Evolutionary conservation across 345 rosid species (phyloP).

Genomic region (Balakata baccata): DNA sequence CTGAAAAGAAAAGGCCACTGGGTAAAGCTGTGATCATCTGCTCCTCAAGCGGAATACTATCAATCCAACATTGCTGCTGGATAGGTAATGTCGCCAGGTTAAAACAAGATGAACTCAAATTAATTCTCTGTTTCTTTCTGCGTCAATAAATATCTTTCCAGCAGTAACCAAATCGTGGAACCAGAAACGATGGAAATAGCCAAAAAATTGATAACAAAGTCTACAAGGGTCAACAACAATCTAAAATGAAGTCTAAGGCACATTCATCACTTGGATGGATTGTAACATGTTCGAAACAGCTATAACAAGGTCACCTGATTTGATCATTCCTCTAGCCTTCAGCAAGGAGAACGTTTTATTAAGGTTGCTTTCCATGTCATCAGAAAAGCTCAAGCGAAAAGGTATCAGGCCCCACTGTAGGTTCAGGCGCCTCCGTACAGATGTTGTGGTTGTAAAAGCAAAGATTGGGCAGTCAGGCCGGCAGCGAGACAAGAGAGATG

Average conservation of each 20-base stretch:
- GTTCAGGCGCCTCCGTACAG: constrained; percentile 83
- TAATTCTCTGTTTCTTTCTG: neutral
- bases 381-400: constrained; percentile 86
- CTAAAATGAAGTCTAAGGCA: constrained; percentile 36
- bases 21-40: constrained; percentile 8
- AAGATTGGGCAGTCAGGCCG: constrained; percentile 98
- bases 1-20: neutral
- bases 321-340: constrained; percentile 95
- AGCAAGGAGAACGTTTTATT: constrained; percentile 88
- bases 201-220: constrained; percentile 14
- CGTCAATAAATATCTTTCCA: constrained; percentile 23
- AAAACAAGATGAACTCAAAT: neutral
- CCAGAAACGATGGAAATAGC: neutral
- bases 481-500: constrained; percentile 84
- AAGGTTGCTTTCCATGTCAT: constrained; percentile 91
- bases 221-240: neutral
- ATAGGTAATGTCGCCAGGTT: neutral
- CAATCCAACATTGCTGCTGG: neutral
- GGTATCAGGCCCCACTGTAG: constrained; percentile 98
- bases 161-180: constrained; percentile 19
- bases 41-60: neutral
- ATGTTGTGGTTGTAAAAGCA: constrained; percentile 76
- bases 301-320: constrained; percentile 91
- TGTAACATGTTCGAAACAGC: constrained; percentile 97
- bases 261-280: constrained; percentile 92